phyloP scores from a whole-genome alignment of 2,329 filamentous ascomycete genomes.

The Fusarium lyarnte region DNA sequence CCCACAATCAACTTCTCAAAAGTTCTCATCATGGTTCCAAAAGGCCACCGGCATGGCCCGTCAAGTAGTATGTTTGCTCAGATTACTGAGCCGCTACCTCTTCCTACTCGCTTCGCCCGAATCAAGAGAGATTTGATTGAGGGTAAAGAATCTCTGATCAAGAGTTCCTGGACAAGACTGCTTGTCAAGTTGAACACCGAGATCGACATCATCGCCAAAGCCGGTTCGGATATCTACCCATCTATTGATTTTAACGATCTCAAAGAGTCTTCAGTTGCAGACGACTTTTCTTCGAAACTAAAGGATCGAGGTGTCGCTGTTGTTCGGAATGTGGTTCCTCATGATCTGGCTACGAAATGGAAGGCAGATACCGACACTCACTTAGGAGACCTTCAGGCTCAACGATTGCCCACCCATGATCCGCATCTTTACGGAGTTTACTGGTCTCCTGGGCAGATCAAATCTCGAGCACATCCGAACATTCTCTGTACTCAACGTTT shows the following conservation, averaged over 20 bases:
- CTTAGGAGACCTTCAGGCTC: conserved; percentile 57
- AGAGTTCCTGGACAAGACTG: conserved; percentile 52
- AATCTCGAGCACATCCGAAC: conserved; percentile 52
- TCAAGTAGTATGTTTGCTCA: conserved; percentile 43
- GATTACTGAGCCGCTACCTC: conserved; percentile 44
- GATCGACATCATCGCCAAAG: conserved; percentile 47
- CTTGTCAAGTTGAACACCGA: conserved; percentile 50
- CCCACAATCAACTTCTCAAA: neutral
- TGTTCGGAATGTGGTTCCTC: conserved; percentile 46
- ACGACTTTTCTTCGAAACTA: conserved; percentile 43
- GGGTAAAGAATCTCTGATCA: conserved; percentile 51
- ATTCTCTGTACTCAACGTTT: conserved; percentile 56
- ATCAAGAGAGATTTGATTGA: conserved; percentile 53
- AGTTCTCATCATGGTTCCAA: conserved; percentile 24
- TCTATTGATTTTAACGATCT: conserved; percentile 54
- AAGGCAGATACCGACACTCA: conserved; percentile 64
- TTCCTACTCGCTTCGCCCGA: conserved; percentile 53
- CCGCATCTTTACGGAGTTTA: conserved; percentile 51
- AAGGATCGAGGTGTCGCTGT: conserved; percentile 47
- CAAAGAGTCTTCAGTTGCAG: conserved; percentile 36
- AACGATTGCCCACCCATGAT: conserved; percentile 46
- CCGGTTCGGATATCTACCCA: conserved; percentile 52
- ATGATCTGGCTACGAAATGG: conserved; percentile 49
- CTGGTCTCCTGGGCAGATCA: conserved; percentile 54
- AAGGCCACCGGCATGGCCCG: conserved; percentile 33